phyloP scores from a whole-genome alignment of 345 rosid genomes.

The Salix caprea region DNA sequence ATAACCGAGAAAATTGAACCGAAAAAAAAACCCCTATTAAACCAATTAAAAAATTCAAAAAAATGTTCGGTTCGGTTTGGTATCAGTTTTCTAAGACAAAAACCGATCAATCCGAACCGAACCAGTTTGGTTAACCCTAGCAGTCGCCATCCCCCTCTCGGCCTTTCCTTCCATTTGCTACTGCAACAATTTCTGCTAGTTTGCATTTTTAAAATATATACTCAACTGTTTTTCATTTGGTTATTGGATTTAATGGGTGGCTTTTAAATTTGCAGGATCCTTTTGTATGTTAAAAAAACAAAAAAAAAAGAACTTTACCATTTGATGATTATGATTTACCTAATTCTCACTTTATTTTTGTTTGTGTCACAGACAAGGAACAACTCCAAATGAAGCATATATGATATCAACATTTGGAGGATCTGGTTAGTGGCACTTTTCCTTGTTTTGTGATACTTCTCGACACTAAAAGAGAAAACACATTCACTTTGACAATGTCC shows the following conservation, averaged over 20 bases:
- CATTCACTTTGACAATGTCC: constrained; percentile 14
- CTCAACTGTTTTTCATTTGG: background rate
- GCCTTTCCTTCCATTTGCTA: too few species aligned
- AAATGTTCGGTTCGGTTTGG: too few species aligned
- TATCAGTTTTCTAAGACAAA: too few species aligned
- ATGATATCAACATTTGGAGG: constrained; percentile 98
- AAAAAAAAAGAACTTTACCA: too few species aligned
- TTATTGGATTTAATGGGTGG: background rate
- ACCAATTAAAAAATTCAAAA: too few species aligned
- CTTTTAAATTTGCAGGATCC: background rate
- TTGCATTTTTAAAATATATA: too few species aligned
- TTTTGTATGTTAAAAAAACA: background rate
- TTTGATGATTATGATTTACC: background rate
- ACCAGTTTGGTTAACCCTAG: too few species aligned
- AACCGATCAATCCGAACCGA: too few species aligned
- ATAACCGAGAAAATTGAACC: too few species aligned
- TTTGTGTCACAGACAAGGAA: constrained; percentile 67
- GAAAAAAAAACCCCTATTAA: too few species aligned
- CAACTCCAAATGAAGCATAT: constrained; percentile 85
- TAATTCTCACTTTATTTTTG: background rate
- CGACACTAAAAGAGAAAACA: background rate
- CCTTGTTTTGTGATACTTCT: background rate
- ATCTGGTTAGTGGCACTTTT: constrained; percentile 45
- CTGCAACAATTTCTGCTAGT: too few species aligned
- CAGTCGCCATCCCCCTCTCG: too few species aligned